Base-by-base conservation (phyloP, 2,329 filamentous ascomycete species). In the Fusarium newnesense region DNA sequence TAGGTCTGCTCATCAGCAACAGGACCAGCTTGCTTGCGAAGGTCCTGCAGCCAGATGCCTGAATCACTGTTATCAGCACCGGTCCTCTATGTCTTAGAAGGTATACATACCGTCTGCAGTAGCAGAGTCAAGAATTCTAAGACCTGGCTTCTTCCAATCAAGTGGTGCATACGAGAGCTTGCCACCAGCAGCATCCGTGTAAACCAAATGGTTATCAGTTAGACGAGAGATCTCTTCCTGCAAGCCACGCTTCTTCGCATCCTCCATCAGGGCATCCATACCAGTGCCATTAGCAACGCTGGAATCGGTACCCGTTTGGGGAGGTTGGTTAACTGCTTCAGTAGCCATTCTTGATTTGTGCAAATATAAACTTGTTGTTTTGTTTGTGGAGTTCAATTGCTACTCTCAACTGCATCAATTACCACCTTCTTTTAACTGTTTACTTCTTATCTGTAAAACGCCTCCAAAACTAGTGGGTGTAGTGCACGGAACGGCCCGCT, bases 201-300 rank as follows among this genome's bases (percentile, higher is more conserved):
- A 60, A 3, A 60, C 58, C 36, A 60, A 15, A 53, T 60, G 58
- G 28, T 60, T 60, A 26, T 60, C 58, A 13, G 58, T 60, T 1
- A 60, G 28, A 13, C 58, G 58, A 3, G 58, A 60, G 4, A 60
- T 60, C 1, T 60, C 58, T 24, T 60, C 58, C n/a, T 60, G 44
- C 36, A 60, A 26, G 28, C 58, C 58, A 18, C 58, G 46, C n/a
- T 53, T 60, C n/a, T 60, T 60, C 4, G 58, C 58, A 28, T 60
- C 58, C 16, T 60, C 44, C 58, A 60, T 60, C 13, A 60, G 8
- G 9, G 58, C 58, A 53, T 60, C 58, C 58, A 60, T 60, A 6
- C 58, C 58, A 24, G 58, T 60, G 58, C 58, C 58, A 53, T 60
- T 60, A 10, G 58, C 28, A 42, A 60, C 47, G 7, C 36, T 60